Evolutionary conservation across 192 early-diverging fungal species (phyloP), one percentile per base, ranked within the genome.

Genomic region (Lunasporangiospora selenospora): DNA sequence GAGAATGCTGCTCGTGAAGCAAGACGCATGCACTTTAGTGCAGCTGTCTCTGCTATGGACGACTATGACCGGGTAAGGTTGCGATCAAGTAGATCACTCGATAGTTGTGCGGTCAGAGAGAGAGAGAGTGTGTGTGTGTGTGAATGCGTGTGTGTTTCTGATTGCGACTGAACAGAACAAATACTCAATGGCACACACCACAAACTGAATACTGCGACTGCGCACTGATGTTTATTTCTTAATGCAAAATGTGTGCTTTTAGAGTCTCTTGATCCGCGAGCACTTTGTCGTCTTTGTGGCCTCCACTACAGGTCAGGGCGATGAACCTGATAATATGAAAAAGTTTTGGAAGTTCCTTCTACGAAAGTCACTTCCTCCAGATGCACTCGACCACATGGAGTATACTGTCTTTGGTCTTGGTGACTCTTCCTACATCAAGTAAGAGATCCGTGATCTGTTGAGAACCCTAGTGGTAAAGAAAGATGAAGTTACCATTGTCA

Each of bases 341-440:
- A 69, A 75, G 75, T 95, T 97, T 62, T 99, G 97, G 97, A 85
- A 84, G 52, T 93, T 92, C 65, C 76, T 99, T 30, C 81, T 98
- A 41, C 85, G 92, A 47, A 96, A 96, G 67, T 82, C 88, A 8
- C 64, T 90, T 23, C 86, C 93, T 3, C 55, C 33, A 21, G 81
- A 90, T 40, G 81, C 89, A 2, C 78, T 97, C n/a, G 54, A 63
- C 13, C 69, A 81, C n/a, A 53, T 92, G 69, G 46, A 82, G 36
- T 93, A 89, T 76, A 91, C 92, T 4, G 96, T 99, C 19, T 93
- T 98, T 81, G 97, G 96, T 3, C 83, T 95, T 33, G 97, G 97
- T 23, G 97, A 99, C 75, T 97, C 95, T 18, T 94, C 93, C 26
- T 99, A 97, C 73, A 52, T 71, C 57, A 90, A 88, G 87, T 92